Evolutionary conservation across 345 rosid species (phyloP), one percentile per base, ranked within the genome.

Genomic region (Populus pruinosa): DNA sequence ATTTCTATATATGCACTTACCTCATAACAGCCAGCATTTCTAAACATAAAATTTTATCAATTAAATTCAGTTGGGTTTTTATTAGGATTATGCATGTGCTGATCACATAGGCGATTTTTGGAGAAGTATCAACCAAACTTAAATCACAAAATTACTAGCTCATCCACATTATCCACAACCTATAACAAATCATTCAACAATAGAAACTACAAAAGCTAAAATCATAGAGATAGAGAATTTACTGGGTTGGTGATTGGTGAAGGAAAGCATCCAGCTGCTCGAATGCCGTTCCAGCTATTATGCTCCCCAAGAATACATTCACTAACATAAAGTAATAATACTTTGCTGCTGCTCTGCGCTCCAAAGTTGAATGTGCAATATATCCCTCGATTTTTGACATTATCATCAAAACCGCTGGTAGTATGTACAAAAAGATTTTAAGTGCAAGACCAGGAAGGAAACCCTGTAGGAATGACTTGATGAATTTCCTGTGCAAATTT

Each of bases 361-460:
- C 99, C 39, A 96, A 88, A 61, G 86, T 86, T 43, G 99, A 96
- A 66, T 85, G 49, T 11, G 98, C 90, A 53, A 92, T 92, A 77
- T 90, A 91, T 71, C 98, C 99, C 82, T 96, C 98, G 53, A 96
- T 88, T 87, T 96, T 93, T 1, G 99, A 96, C 99, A 96, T 93
- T 66, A 96, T 70, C 89, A 96, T 87, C 83, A 93, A 78, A 76
- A 96, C 72, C 0, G 91, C 78, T 0, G 97, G 98, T 41, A 96
- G 96, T 76, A 93, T 78, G 80, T 75, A 89, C 82, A 96, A 66
- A 83, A 96, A 96, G 69, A 93, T 84, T 85, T 96, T 93, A 65
- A 96, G 91, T 70, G 97, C 98, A 31, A 96, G 91, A 80, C 98
- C 98, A 0, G 99, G 99, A 61, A 96, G 95, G 79, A 93, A 96